Base-by-base conservation (phyloP, 345 rosid genomes). In the Euphorbia peplus region DNA sequence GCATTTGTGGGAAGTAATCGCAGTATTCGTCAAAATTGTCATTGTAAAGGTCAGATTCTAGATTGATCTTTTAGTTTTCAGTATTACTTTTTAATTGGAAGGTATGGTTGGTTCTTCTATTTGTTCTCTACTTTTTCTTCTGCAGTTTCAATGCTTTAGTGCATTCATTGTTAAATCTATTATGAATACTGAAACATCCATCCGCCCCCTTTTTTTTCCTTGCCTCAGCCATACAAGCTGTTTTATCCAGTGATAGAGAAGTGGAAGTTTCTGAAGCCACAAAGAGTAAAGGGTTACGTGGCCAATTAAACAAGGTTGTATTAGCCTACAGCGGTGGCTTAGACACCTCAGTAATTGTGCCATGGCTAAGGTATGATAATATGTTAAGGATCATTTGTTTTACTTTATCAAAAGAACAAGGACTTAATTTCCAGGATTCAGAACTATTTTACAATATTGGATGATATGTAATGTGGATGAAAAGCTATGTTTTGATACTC, bases 251-350 rank as follows among this genome's bases (percentile, higher is more conserved):
- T 53, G 83, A 85, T 55, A 77, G 51, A 63, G 79, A 73, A 22
- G 24, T 66, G 18, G 83, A 64, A 35, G 5, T 30, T 22, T 35
- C 80, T 54, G 39, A 69, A 66, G 77, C 75, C 70, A 48, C 73
- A 22, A 83, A 81, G 29, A 76, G 77, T 51, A 79, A 69, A 14
- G 97, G 96, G 22, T 71, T 83, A 29, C 92, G 89, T 53, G 99
- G 99, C 47, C 92, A 83, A 60, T 67, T 91, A 76, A 87, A 95
- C 44, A 95, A 95, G 63, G 99, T 95, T 29, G 99, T 95, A 70
- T 84, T 95, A 50, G 96, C 99, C 60, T 95, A 91, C 65, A 91
- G 99, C 62, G 99, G 99, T 56, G 99, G 99, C 66, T 79, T 95
- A 63, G 97, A 95, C 82, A 95, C 99, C 63, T 95, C 96, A 4